phyloP scores from a whole-genome alignment of 495 filamentous ascomycete species.

The Penicillium psychrofluorescens region DNA sequence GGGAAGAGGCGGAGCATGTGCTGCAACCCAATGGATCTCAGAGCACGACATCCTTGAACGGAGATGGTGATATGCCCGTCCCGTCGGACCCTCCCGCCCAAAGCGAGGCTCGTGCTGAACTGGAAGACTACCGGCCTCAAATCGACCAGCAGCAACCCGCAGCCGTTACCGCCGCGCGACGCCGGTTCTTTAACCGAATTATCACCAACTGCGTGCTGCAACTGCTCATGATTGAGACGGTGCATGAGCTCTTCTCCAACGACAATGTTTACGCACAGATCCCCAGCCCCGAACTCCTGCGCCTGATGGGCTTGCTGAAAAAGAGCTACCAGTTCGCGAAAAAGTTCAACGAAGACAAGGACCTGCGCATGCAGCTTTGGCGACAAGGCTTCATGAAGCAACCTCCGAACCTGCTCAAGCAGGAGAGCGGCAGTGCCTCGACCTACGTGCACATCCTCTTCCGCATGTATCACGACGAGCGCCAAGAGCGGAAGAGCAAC shows the following conservation, averaged over 20 bases:
- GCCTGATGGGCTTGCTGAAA: slow-evolving; percentile 88
- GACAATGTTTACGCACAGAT: slow-evolving; percentile 92
- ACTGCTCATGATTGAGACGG: slow-evolving; percentile 97
- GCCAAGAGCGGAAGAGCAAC: slow-evolving; percentile 70
- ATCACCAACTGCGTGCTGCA: slow-evolving; percentile 98
- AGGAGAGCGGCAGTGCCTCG: slow-evolving; percentile 84
- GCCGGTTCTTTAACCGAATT: slow-evolving; percentile 98
- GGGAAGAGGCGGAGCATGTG: slow-evolving; percentile 33
- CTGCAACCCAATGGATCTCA: slow-evolving; percentile 57
- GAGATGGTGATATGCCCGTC: slow-evolving; percentile 20
- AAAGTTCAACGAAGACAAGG: slow-evolving; percentile 95
- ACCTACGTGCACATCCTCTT: slow-evolving; percentile 93
- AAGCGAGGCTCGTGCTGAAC: slow-evolving; percentile 37
- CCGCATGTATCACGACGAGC: slow-evolving; percentile 91
- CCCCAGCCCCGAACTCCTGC: slow-evolving; percentile 77
- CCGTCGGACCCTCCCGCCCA: slow-evolving; percentile 18
- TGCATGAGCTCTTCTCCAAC: slow-evolving; percentile 96
- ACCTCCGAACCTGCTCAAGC: slow-evolving; percentile 96
- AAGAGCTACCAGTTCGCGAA: slow-evolving; percentile 94
- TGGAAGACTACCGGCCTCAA: slow-evolving; percentile 85
- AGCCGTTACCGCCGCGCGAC: slow-evolving; percentile 82
- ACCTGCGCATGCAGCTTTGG: slow-evolving; percentile 89
- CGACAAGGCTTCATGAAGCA: slow-evolving; percentile 99
- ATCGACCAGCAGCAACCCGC: slow-evolving; percentile 65
- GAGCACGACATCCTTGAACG: slow-evolving; percentile 30